phyloP scores from a whole-genome alignment of 192 early-diverging fungal species.

The Coemansia sp. region DNA sequence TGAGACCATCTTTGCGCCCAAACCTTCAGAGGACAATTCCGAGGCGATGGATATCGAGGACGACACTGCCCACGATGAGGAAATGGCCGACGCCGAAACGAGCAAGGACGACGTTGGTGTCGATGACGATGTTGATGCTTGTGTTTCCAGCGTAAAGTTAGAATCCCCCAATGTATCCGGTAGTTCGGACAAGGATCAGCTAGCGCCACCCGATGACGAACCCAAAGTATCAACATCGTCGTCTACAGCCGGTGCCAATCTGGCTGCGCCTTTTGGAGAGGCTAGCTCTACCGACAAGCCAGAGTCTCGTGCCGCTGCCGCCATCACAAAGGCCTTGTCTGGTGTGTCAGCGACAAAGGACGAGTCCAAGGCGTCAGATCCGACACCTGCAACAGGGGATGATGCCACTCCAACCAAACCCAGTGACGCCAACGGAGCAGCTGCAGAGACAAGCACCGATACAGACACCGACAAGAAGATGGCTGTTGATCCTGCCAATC shows the following conservation, averaged over 20 bases:
- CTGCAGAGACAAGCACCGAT: neutral
- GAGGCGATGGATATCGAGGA: conserved; percentile 52
- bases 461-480: neutral
- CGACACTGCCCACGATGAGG: conserved; percentile 12
- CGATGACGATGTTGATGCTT: neutral
- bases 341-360: neutral
- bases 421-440: neutral
- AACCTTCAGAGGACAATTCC: conserved; percentile 31
- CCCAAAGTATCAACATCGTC: neutral
- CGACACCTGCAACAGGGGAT: neutral
- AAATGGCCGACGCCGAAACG: neutral
- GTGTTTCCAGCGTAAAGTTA: neutral
- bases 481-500: neutral
- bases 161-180: neutral
- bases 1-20: conserved; percentile 20
- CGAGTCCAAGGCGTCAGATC: neutral
- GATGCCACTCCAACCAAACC: neutral
- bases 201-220: neutral
- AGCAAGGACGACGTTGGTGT: neutral
- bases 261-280: neutral
- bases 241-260: neutral
- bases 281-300: too few species aligned
- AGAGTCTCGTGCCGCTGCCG: too few species aligned
- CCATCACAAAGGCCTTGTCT: neutral
- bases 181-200: neutral